Base-by-base conservation (phyloP, 1,284 basidiomycete genomes). In the Tremellales sp. region DNA sequence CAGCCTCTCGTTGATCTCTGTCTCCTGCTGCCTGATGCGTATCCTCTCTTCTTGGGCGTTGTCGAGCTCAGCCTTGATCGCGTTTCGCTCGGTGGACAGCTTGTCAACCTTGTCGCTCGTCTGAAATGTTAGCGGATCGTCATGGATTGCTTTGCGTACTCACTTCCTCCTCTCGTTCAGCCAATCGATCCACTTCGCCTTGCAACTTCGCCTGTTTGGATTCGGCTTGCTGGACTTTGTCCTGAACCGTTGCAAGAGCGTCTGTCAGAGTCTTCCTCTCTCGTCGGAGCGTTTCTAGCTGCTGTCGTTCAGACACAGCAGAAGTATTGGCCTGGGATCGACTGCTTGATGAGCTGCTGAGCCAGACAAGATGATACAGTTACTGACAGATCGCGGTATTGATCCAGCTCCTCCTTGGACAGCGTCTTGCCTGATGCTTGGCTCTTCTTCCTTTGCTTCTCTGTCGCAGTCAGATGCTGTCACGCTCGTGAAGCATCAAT, bases 1-100 rank as follows among this genome's bases (percentile, higher is more conserved):
- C 3, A 98, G 81, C 64, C 92, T 90, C 71, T 96, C 93, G 67
- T 94, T 94, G 40, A 88, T 81, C 64, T 96, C 89, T 0, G 82
- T 81, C 73, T 93, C 89, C 4, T 89, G 81, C 76, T 89, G 86
- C 66, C 53, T 62, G 52, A 71, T 68, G 8, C 68, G 49, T 15
- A 48, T 51, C 12, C 69, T 57, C 41, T 73, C 69, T 3, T 60
- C 58, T 45, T 67, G 64, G 3, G 65, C 64, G 24, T 65, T 52
- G 36, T 71, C 65, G 12, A 71, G 55, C 53, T 68, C 55, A 15
- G 61, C 54, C 52, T 69, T 67, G 52, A 69, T 60, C 4, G 53
- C 46, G 27, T 67, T 64, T 27, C 58, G 44, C 35, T 67, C 63
- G 19, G 55, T 53, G 26, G 56, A 56, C 25, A 71, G 84, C 43